Percentiles rank a stretch among this genome's conserved stretches.
Evolutionary conservation across 768 basidiomycete species (phyloP).

Genomic region (Gautieria morchelliformis): DNA sequence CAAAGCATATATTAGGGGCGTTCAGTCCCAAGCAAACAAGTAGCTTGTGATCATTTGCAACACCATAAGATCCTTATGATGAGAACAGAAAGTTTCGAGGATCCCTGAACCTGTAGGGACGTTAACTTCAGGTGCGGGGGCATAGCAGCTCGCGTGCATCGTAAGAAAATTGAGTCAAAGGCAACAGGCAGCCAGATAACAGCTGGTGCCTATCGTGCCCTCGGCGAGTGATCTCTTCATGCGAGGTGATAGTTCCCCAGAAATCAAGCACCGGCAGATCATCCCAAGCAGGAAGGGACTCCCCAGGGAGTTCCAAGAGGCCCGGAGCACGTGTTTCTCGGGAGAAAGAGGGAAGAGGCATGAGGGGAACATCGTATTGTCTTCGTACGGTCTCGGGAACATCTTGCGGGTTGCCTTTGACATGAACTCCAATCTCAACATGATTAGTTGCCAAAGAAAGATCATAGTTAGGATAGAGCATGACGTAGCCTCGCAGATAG

Average conservation of each 20-base stretch:
- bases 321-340: conserved; percentile 16
- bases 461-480: conserved; percentile 83
- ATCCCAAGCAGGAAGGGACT: conserved; percentile 40
- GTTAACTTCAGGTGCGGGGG: neutral
- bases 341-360: conserved; percentile 33
- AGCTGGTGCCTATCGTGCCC: neutral
- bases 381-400: conserved; percentile 45
- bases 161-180: neutral
- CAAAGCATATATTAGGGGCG: too few relatives aligned
- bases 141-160: neutral
- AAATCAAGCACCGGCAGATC: conserved; percentile 63
- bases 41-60: too few relatives aligned
- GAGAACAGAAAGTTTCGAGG: too few relatives aligned
- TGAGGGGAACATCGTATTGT: conserved; percentile 61
- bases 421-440: conserved; percentile 76
- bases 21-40: too few relatives aligned
- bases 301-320: conserved; percentile 53
- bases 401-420: conserved; percentile 42
- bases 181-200: neutral
- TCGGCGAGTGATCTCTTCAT: conserved; percentile 23
- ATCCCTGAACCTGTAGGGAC: too few relatives aligned
- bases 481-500: conserved; percentile 72
- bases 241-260: conserved; percentile 36
- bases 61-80: too few relatives aligned
- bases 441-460: conserved; percentile 84